Evolutionary conservation across 2,329 filamentous ascomycete species (phyloP), one percentile per base, ranked within the genome.

Genomic region (Botrytis cinerea): DNA sequence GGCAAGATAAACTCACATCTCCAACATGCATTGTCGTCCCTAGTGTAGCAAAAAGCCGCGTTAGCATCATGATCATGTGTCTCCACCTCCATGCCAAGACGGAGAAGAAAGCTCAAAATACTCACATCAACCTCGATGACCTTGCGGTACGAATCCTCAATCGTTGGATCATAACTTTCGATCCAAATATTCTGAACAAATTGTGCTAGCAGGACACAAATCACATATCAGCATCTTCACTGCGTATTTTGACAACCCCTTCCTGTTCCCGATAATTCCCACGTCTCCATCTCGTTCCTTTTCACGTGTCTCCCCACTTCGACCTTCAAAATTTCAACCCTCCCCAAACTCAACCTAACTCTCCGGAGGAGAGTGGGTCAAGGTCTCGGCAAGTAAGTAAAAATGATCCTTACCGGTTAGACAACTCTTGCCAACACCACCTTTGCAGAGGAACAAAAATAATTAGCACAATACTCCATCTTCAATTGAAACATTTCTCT

Each of bases 111-210:
- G 12, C 25, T 22, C 5, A 61, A 67, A 46, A 60, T 57, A 86
- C 89, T 83, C 81, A 92, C 91, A 84, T 93, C 91, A 72, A 93
- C 91, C 78, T 92, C 86, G 73, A 89, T 85, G 61, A 86, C 84
- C 79, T 89, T 90, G 61, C 87, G 83, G 77, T 89, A 89, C 20
- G 87, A 89, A 78, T 90, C 87, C 79, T 90, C 87, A 76, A 90
- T 89, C 14, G 87, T 90, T 2, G 87, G 87, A 80, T 90, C 87
- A 80, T 90, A 90, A 76, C 86, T 87, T 80, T 93, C 91, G 80
- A 93, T 92, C 89, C 91, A 93, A 40, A 92, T 88, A 83, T 92
- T 92, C 80, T 92, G 91, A 68, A 93, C 91, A 79, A 93, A 93
- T 86, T 93, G 91, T 74, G 91, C 91, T 90, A 51, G 66, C 18